These are phyloP conservation scores for Septoria petroselini DNA, from an alignment of 2,329 filamentous ascomycete species.

Conservation along the genomic window DNA sequence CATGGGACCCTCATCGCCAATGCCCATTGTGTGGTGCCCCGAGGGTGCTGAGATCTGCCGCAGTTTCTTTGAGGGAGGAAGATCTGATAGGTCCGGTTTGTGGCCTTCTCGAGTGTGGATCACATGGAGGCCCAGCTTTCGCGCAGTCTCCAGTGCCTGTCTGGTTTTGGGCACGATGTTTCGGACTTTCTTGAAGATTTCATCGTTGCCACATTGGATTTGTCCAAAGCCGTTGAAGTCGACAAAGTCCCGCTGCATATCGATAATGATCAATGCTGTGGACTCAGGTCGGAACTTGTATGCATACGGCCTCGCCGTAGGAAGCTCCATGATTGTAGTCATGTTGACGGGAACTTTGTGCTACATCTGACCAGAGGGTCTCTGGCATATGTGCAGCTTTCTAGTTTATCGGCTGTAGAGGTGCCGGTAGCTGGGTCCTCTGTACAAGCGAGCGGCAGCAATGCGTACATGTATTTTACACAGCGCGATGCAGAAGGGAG, in stretches of 20 bases:
- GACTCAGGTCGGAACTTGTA: constrained; percentile 48
- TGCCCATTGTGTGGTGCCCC: constrained; percentile 46
- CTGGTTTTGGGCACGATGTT: constrained; percentile 31
- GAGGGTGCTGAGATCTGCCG: constrained; percentile 50
- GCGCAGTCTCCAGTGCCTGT: constrained; percentile 43
- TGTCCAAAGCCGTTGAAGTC: constrained; percentile 51
- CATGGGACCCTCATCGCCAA: constrained; percentile 54
- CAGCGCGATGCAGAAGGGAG: too few species aligned
- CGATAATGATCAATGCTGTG: constrained; percentile 52
- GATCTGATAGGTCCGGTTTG: constrained; percentile 52
- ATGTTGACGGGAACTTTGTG: not conserved
- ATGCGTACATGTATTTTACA: too few species aligned
- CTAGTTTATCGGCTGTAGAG: too few species aligned
- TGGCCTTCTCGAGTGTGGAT: constrained; percentile 53
- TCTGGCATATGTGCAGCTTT: too few species aligned
- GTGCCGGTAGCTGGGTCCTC: too few species aligned
- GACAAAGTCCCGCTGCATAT: constrained; percentile 54
- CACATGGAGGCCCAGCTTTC: constrained; percentile 45
- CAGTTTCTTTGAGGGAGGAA: constrained; percentile 51
- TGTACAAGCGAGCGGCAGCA: too few species aligned
- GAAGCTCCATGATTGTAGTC: constrained; percentile 34
- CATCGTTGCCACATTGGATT: constrained; percentile 47
- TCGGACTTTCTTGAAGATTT: constrained; percentile 32
- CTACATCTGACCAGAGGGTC: not conserved
- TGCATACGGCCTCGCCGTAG: constrained; percentile 45